phyloP scores from a whole-genome alignment of 768 basidiomycete species.

The Panus rudis region DNA sequence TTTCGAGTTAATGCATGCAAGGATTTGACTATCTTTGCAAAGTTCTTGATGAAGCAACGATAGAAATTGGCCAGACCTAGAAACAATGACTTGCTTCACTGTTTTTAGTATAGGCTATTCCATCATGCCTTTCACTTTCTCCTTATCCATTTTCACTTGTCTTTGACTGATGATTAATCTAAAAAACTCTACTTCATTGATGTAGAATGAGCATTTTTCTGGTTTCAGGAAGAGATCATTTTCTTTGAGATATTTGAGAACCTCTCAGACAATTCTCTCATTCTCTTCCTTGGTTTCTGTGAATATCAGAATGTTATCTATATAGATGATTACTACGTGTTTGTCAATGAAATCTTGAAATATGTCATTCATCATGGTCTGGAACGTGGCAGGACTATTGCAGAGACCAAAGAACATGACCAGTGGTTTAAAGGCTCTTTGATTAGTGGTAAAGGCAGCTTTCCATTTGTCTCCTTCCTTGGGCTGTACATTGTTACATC shows the following conservation, averaged over 20 bases:
- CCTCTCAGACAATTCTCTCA: slow-evolving; percentile 9
- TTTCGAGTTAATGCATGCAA: slow-evolving; percentile 14
- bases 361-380: slow-evolving; percentile 26
- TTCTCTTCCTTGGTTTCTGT: slow-evolving; percentile 14
- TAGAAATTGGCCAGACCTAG: slow-evolving; percentile 27
- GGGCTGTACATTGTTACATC: slow-evolving; percentile 16
- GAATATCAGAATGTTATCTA: slow-evolving; percentile 33
- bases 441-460: slow-evolving; percentile 24
- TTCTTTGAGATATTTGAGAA: slow-evolving; percentile 22
- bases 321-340: slow-evolving; percentile 34
- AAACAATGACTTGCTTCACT: slow-evolving; percentile 18
- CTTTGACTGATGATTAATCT: slow-evolving; percentile 22
- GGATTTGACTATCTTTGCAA: slow-evolving; percentile 17
- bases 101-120: slow-evolving; percentile 23
- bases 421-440: slow-evolving; percentile 18
- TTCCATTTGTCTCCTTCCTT: slow-evolving; percentile 23
- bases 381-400: slow-evolving; percentile 22
- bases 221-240: slow-evolving; percentile 30
- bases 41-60: slow-evolving; percentile 23
- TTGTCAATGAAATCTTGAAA: slow-evolving; percentile 24
- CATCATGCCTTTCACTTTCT: slow-evolving; percentile 24
- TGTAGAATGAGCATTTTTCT: slow-evolving; percentile 30
- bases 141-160: slow-evolving; percentile 24
- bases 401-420: slow-evolving; percentile 25
- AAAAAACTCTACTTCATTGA: slow-evolving; percentile 22